Conservation (phyloP, 2,329 filamentous ascomycete species). For the Aaosphaeria pasadenensis region DNA sequence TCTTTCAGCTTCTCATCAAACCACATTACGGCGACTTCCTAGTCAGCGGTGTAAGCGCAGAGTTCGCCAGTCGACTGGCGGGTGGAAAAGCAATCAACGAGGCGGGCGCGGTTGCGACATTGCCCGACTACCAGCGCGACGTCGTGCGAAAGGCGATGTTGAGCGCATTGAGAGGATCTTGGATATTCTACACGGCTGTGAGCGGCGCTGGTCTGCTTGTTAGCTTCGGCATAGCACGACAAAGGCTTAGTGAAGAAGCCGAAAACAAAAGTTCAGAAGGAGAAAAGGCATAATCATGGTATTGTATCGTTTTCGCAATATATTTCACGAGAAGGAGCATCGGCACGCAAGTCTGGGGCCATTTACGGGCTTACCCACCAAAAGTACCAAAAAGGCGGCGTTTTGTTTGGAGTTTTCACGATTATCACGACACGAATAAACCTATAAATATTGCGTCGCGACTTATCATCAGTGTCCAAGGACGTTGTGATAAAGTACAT, state of each 20-base stretch:
- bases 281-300: neutral
- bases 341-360: too few relatives aligned
- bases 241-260: conserved; percentile 15
- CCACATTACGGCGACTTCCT: conserved; percentile 35
- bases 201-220: conserved; percentile 32
- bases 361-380: too few relatives aligned
- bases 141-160: conserved; percentile 44
- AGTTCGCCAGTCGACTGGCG: conserved; percentile 22
- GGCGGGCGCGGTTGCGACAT: conserved; percentile 13
- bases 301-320: too few relatives aligned
- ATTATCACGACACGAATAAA: too few relatives aligned
- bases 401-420: too few relatives aligned
- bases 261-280: neutral
- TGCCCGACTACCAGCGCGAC: conserved; percentile 27
- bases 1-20: conserved; percentile 57
- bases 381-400: too few relatives aligned
- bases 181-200: conserved; percentile 49
- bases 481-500: too few relatives aligned
- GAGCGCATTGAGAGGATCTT: conserved; percentile 46
- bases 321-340: too few relatives aligned
- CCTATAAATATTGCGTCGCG: too few relatives aligned
- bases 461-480: too few relatives aligned
- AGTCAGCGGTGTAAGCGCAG: conserved; percentile 12
- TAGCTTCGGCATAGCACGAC: conserved; percentile 33
- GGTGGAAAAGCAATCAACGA: conserved; percentile 32